A percentile compares a stretch with the other conserved stretches of the same genome.
These are phyloP conservation scores for Trichoderma cornu-damae DNA, from an alignment of 2,329 filamentous ascomycete species.

Conservation along the genomic window DNA sequence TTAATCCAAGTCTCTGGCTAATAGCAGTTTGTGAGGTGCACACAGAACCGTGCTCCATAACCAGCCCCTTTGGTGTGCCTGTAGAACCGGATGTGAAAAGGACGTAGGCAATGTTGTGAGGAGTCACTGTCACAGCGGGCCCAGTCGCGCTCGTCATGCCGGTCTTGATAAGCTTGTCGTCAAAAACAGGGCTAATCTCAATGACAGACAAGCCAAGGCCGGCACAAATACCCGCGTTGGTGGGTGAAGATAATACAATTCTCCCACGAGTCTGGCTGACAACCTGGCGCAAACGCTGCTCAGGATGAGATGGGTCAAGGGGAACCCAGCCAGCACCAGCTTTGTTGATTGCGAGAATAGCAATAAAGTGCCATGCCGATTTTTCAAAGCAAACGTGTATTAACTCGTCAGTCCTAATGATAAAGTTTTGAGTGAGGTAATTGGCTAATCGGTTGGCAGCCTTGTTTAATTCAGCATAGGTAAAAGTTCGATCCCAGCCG, in stretches of 20 bases:
- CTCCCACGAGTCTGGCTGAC: slow-evolving; percentile 11
- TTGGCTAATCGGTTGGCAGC: slow-evolving; percentile 8
- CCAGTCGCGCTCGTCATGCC: not conserved
- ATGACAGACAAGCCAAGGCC: slow-evolving; percentile 15
- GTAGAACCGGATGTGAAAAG: slow-evolving; percentile 14
- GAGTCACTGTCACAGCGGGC: not conserved
- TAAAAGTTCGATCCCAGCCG: slow-evolving; percentile 19
- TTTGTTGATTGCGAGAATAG: slow-evolving; percentile 21
- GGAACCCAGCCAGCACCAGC: slow-evolving; percentile 22
- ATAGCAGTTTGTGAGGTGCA: not conserved
- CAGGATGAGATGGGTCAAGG: slow-evolving; percentile 20
- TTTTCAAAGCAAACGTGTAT: slow-evolving; percentile 31
- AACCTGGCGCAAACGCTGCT: slow-evolving; percentile 15
- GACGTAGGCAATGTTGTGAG: slow-evolving; percentile 13
- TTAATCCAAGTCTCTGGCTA: not conserved
- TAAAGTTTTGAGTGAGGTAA: not conserved
- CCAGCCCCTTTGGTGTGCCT: slow-evolving; percentile 5
- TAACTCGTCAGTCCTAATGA: slow-evolving; percentile 1
- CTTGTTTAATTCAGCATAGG: not conserved
- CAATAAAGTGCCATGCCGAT: slow-evolving; percentile 22
- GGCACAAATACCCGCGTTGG: slow-evolving; percentile 22
- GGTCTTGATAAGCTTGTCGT: not conserved
- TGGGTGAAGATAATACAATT: slow-evolving; percentile 13
- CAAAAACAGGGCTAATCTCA: slow-evolving; percentile 4
- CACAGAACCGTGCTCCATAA: slow-evolving; percentile 10